phyloP scores from a whole-genome alignment of 192 early-diverging fungal genomes.

The Lunasporangiospora selenospora region DNA sequence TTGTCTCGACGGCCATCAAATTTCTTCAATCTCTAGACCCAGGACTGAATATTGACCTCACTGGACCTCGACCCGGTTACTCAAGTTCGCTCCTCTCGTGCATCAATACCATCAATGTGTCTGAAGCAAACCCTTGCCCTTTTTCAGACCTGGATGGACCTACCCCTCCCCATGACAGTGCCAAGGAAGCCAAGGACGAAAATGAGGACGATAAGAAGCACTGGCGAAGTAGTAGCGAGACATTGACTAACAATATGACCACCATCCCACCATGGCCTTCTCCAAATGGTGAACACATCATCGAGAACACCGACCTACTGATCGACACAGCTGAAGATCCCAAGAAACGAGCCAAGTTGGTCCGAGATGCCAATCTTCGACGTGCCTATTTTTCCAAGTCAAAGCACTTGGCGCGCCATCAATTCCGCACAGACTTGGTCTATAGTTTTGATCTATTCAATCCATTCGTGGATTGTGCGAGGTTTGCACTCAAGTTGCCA shows the following conservation, averaged over 20 bases:
- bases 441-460: slow-evolving; percentile 28
- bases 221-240: too few species aligned
- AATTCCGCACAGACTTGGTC: slow-evolving; percentile 7
- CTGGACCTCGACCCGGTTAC: slow-evolving; percentile 8
- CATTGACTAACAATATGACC: neutral
- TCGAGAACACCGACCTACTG: neutral
- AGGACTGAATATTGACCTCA: slow-evolving; percentile 15
- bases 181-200: neutral
- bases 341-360: slow-evolving; percentile 4
- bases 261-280: slow-evolving; percentile 6
- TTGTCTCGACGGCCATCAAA: slow-evolving; percentile 12
- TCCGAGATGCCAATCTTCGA: neutral
- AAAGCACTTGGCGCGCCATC: neutral
- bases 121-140: too few species aligned
- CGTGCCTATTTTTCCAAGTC: slow-evolving; percentile 12
- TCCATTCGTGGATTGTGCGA: slow-evolving; percentile 15
- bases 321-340: slow-evolving; percentile 8
- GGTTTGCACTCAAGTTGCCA: slow-evolving; percentile 14
- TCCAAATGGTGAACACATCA: neutral
- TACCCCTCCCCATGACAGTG: too few species aligned
- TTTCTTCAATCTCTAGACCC: slow-evolving; percentile 26
- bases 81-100: slow-evolving; percentile 8
- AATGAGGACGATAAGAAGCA: too few species aligned
- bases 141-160: too few species aligned
- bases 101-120: slow-evolving; percentile 22